A percentile compares a stretch with the other conserved stretches of the same genome.
Evolutionary conservation across 768 basidiomycete genomes (phyloP).

Genomic region (Atractiella rhizophila): DNA sequence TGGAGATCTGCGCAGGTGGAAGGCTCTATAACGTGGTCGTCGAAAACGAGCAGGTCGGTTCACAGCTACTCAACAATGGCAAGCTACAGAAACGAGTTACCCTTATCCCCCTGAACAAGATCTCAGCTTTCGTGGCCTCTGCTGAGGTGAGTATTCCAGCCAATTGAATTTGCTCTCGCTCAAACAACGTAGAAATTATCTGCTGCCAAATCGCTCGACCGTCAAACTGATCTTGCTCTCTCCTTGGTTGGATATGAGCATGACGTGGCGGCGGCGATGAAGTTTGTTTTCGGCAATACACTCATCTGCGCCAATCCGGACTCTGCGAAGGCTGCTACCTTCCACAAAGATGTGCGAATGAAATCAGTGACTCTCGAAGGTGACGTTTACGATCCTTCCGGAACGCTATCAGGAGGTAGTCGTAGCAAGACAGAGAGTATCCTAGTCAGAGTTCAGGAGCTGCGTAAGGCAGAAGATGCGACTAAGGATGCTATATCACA

Average conservation of each 20-base stretch:
- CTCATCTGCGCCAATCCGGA: constrained; percentile 73
- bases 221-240: constrained; percentile 61
- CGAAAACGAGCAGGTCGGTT: constrained; percentile 66
- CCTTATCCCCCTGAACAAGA: constrained; percentile 80
- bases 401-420: constrained; percentile 73
- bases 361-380: constrained; percentile 81
- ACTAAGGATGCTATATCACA: constrained; percentile 29
- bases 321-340: constrained; percentile 67
- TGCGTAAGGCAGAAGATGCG: constrained; percentile 40
- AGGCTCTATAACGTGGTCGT: constrained; percentile 77
- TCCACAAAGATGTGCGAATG: constrained; percentile 38
- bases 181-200: constrained; percentile 43
- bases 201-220: constrained; percentile 40
- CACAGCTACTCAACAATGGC: constrained; percentile 52
- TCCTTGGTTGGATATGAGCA: constrained; percentile 58
- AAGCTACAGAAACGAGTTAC: constrained; percentile 66
- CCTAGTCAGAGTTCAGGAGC: constrained; percentile 57
- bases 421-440: constrained; percentile 35
- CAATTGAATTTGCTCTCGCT: neutral
- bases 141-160: constrained; percentile 26
- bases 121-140: constrained; percentile 35
- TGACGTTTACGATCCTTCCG: constrained; percentile 87
- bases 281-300: constrained; percentile 77
- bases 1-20: constrained; percentile 74
- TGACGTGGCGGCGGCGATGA: constrained; percentile 66